phyloP scores from a whole-genome alignment of 2,329 filamentous ascomycete species.

The Xylariaceae sp. region DNA sequence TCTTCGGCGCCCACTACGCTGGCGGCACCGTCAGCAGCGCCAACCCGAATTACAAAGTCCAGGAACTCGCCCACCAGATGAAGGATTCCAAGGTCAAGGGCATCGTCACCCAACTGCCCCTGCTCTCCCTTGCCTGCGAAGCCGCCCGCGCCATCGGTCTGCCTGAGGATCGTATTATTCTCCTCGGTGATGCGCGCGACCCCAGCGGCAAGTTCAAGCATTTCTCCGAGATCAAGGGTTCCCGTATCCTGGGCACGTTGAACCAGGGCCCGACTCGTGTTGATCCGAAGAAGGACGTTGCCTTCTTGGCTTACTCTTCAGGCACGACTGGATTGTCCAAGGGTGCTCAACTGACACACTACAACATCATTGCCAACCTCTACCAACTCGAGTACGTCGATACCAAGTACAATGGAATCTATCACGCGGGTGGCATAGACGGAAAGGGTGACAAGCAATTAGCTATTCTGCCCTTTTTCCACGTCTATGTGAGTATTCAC shows the following conservation, averaged over 20 bases:
- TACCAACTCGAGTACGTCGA: constrained; percentile 53
- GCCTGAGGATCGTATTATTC: constrained; percentile 63
- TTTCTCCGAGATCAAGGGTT: constrained; percentile 65
- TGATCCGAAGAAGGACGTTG: constrained; percentile 65
- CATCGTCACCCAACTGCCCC: constrained; percentile 65
- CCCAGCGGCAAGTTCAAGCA: constrained; percentile 58
- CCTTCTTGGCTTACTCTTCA: constrained; percentile 82
- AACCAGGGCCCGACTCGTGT: constrained; percentile 51
- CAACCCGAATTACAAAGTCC: constrained; percentile 78
- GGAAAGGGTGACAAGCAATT: constrained; percentile 67
- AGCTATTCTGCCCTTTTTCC: constrained; percentile 82
- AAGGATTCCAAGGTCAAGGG: constrained; percentile 70
- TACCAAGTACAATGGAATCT: constrained; percentile 46
- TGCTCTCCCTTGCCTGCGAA: constrained; percentile 58
- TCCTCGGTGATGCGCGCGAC: constrained; percentile 67
- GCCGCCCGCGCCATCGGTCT: constrained; percentile 69
- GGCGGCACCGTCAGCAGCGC: constrained; percentile 79
- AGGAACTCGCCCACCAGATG: constrained; percentile 81
- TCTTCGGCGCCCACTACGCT: constrained; percentile 76
- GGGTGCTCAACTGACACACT: constrained; percentile 80
- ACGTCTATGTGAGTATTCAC: constrained; percentile 67
- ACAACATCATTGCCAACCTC: constrained; percentile 74
- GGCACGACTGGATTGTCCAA: constrained; percentile 91
- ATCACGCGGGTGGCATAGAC: constrained; percentile 49
- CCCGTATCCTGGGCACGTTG: constrained; percentile 53